Evolutionary conservation across 257 asterid genomes (phyloP).

Genomic region (Eustoma russellianum): DNA sequence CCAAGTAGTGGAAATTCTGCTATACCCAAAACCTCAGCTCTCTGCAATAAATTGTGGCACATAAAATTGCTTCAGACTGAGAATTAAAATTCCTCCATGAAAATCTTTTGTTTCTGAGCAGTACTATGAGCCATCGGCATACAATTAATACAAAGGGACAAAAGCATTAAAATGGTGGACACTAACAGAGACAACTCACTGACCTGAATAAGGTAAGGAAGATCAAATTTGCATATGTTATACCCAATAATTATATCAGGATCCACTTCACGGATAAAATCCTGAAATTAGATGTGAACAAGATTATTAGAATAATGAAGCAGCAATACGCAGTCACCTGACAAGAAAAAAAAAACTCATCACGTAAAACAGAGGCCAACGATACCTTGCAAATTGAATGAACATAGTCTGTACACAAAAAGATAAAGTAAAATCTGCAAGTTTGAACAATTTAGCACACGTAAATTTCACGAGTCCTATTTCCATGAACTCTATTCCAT

Average conservation of each 20-base stretch:
- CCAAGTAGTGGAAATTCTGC: conserved; percentile 91
- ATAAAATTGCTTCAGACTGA: conserved; percentile 4
- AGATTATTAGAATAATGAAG: background rate
- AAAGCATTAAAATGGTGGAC: conserved; percentile 2
- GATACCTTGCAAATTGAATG: too few relatives aligned
- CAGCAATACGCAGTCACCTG: too few relatives aligned
- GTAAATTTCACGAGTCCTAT: too few relatives aligned
- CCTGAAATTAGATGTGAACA: conserved; percentile 34
- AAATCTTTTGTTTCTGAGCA: too few relatives aligned
- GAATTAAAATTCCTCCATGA: background rate
- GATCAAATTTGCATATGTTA: conserved; percentile 95
- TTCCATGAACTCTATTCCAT: too few relatives aligned
- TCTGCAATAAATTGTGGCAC: conserved; percentile 31
- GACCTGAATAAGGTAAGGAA: conserved; percentile 98
- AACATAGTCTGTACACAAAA: too few relatives aligned
- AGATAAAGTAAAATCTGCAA: too few relatives aligned
- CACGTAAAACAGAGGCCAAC: too few relatives aligned
- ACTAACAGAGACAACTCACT: conserved; percentile 2
- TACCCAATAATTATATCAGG: conserved; percentile 96
- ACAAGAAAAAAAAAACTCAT: too few relatives aligned
- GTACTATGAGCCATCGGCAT: background rate
- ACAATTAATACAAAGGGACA: background rate
- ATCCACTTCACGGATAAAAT: conserved; percentile 85
- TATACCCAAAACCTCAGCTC: conserved; percentile 80
- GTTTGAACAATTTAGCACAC: too few relatives aligned